phyloP scores from a whole-genome alignment of 371 early-diverging fungal species.

The Mucor piriformis region DNA sequence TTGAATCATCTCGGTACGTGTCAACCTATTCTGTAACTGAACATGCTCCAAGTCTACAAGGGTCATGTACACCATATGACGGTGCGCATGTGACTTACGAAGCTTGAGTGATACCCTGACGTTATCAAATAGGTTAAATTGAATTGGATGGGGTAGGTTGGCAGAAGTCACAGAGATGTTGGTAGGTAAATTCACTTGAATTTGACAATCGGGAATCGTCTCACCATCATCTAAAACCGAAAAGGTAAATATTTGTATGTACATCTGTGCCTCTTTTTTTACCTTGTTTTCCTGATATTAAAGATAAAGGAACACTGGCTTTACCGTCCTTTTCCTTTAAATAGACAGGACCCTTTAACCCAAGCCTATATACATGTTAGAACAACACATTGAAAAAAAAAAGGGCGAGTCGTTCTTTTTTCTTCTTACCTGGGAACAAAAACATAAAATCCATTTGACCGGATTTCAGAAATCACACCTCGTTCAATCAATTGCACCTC shows the following conservation, averaged over 20 bases:
- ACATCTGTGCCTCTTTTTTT: neutral
- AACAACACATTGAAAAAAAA: neutral
- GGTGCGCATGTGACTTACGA: conserved; percentile 63
- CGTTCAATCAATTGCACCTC: conserved; percentile 54
- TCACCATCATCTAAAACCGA: conserved; percentile 28
- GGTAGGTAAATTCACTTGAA: conserved; percentile 29
- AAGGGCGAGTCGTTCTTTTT: neutral
- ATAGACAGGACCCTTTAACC: conserved; percentile 72
- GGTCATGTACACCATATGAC: conserved; percentile 64
- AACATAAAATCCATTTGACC: conserved; percentile 74
- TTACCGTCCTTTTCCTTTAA: conserved; percentile 61
- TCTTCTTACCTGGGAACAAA: conserved; percentile 62
- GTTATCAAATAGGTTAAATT: conserved; percentile 61
- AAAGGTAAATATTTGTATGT: neutral
- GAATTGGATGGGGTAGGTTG: conserved; percentile 41
- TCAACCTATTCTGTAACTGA: conserved; percentile 12
- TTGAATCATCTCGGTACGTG: conserved; percentile 23
- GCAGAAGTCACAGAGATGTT: conserved; percentile 22
- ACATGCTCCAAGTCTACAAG: conserved; percentile 52
- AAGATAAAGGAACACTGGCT: conserved; percentile 59
- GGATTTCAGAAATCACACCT: conserved; percentile 77
- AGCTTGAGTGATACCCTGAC: conserved; percentile 61
- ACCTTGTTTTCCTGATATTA: conserved; percentile 51
- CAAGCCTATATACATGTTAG: conserved; percentile 39
- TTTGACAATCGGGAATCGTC: conserved; percentile 32